These are phyloP conservation scores for Dryas drummondii DNA, from an alignment of 306 rosid genomes.

Conservation along the genomic window DNA sequence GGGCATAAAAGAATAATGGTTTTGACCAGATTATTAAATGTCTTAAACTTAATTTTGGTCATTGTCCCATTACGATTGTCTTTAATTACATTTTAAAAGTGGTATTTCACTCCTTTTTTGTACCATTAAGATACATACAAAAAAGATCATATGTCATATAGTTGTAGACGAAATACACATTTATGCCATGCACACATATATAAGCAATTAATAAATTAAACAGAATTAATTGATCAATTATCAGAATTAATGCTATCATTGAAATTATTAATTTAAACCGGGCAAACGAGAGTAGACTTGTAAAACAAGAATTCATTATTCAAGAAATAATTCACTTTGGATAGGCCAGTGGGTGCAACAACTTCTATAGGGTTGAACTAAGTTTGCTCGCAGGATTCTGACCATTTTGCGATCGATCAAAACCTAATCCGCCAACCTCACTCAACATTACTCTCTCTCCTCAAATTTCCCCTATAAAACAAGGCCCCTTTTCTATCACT, in stretches of 20 bases:
- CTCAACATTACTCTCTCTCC: slow-evolving; percentile 31
- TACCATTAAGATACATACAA: not conserved
- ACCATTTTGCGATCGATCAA: slow-evolving; percentile 36
- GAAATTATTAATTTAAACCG: slow-evolving; percentile 25
- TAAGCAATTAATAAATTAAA: not conserved
- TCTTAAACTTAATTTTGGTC: not conserved
- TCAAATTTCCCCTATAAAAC: slow-evolving; percentile 39
- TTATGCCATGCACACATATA: not conserved
- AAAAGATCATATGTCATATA: not conserved
- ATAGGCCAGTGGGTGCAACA: slow-evolving; percentile 86
- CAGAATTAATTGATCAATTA: not conserved
- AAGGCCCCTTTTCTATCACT: slow-evolving; percentile 25
- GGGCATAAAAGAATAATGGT: not conserved
- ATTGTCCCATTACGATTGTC: slow-evolving; percentile 16
- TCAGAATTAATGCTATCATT: not conserved
- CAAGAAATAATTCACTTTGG: slow-evolving; percentile 28
- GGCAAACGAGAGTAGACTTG: slow-evolving; percentile 37
- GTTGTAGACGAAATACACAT: not conserved
- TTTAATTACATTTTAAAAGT: not conserved
- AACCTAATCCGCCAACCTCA: slow-evolving; percentile 69
- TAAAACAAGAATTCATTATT: slow-evolving; percentile 48
- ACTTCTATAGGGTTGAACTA: slow-evolving; percentile 61
- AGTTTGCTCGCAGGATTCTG: slow-evolving; percentile 36
- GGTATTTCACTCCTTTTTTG: not conserved
- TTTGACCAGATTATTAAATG: slow-evolving; percentile 8